These are phyloP conservation scores for Coelastrella sp. DNA, from an alignment of 139 green algal species.

Conservation along the genomic window DNA sequence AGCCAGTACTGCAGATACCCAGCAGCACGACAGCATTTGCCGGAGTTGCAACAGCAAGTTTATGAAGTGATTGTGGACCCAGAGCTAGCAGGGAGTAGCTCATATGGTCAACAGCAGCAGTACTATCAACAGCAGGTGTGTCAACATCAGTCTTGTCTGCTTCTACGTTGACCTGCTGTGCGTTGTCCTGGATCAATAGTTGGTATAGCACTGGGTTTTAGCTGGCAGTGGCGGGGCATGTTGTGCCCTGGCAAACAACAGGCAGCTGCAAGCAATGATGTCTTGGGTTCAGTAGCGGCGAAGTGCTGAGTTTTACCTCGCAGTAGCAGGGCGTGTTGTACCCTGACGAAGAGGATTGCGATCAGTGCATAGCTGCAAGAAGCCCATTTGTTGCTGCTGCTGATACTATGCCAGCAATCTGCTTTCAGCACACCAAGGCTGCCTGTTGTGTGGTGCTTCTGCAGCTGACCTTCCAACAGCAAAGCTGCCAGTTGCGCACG, in stretches of 20 bases:
- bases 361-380: no score
- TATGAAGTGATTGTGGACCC: conserved; percentile 81
- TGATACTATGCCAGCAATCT: no score
- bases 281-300: no score
- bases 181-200: not conserved
- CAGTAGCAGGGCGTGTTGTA: no score
- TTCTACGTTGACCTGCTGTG: not conserved
- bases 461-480: no score
- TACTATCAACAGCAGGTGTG: conserved; percentile 13
- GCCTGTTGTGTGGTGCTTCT: no score
- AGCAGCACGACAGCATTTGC: conserved; percentile 52
- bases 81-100: not conserved
- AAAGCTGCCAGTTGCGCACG: no score
- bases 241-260: no score
- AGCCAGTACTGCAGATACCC: conserved; percentile 52
- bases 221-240: not conserved
- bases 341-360: no score
- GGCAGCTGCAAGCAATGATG: no score
- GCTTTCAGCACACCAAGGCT: no score
- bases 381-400: no score
- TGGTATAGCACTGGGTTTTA: not conserved
- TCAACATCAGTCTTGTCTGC: not conserved
- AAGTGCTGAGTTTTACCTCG: not conserved
- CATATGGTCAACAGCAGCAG: not conserved
- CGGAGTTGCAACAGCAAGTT: conserved; percentile 66